Conservation (phyloP, 176 grass and related monocot species). For the Hordeum marinum region DNA sequence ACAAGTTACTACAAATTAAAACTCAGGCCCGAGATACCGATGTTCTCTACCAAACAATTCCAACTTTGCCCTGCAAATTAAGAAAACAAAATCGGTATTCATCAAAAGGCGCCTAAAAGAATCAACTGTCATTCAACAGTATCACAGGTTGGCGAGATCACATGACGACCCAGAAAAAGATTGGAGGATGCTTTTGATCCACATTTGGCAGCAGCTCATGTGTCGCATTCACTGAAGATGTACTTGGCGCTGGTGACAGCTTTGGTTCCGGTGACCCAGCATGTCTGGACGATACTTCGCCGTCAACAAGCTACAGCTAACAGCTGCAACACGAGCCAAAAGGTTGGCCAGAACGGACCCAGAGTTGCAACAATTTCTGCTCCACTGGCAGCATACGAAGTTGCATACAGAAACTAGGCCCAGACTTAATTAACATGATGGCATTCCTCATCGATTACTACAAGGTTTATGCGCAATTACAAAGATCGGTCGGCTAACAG, state of each 20-base stretch:
- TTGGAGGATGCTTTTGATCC: not conserved
- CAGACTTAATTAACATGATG: not conserved
- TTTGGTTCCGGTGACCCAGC: not conserved
- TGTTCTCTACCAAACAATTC: not conserved
- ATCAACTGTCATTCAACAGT: not conserved
- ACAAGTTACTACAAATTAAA: not conserved
- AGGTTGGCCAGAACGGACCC: not conserved
- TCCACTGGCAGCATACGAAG: not conserved
- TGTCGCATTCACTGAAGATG: slow-evolving; percentile 12
- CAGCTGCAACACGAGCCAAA: not conserved
- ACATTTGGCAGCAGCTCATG: slow-evolving; percentile 8
- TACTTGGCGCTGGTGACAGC: not conserved
- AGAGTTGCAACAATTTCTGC: not conserved
- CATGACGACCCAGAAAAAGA: not conserved
- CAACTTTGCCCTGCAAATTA: not conserved
- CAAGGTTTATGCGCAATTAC: slow-evolving; percentile 21
- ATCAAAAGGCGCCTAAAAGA: not conserved
- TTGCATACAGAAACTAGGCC: not conserved
- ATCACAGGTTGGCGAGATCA: not conserved
- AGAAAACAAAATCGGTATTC: not conserved
- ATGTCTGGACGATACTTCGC: not conserved
- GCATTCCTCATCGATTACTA: slow-evolving; percentile 7
- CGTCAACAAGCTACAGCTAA: not conserved
- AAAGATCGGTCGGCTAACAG: not conserved
- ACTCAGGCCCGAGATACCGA: not conserved